These are phyloP conservation scores for Scedosporium dehoogii DNA, from an alignment of 2,329 filamentous ascomycete species.

Conservation along the genomic window DNA sequence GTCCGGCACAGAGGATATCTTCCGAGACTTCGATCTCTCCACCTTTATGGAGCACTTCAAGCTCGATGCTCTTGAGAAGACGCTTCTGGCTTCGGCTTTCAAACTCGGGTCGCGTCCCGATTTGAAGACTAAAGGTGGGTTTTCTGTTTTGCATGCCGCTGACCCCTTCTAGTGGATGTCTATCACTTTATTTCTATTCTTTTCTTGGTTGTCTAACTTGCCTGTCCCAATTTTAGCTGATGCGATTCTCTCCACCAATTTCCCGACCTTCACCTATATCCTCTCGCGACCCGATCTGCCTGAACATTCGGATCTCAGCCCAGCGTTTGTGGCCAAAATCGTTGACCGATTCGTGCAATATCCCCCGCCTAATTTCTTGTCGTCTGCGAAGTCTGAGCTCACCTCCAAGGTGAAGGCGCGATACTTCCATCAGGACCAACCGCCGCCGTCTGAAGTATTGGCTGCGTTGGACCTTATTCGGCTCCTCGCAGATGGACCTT, in stretches of 20 bases:
- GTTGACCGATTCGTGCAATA: slow-evolving; percentile 81
- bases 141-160: not conserved
- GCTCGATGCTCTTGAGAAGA: slow-evolving; percentile 79
- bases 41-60: slow-evolving; percentile 96
- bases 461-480: slow-evolving; percentile 61
- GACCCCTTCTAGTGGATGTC: no score
- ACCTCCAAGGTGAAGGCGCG: slow-evolving; percentile 56
- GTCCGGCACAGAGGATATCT: slow-evolving; percentile 81
- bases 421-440: slow-evolving; percentile 53
- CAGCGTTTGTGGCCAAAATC: slow-evolving; percentile 65
- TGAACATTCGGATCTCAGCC: slow-evolving; percentile 55
- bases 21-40: slow-evolving; percentile 91
- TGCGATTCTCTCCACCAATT: slow-evolving; percentile 76
- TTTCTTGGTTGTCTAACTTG: slow-evolving; percentile 7
- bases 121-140: slow-evolving; percentile 75
- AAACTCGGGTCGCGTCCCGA: slow-evolving; percentile 73
- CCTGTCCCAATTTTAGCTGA: slow-evolving; percentile 50
- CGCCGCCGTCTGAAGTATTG: slow-evolving; percentile 61
- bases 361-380: slow-evolving; percentile 76
- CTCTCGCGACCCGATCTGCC: slow-evolving; percentile 56
- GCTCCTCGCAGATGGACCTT: slow-evolving; percentile 48
- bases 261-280: slow-evolving; percentile 65
- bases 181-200: not conserved
- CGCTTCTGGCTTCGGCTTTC: slow-evolving; percentile 79
- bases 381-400: slow-evolving; percentile 61